Base-by-base conservation (phyloP, 1,284 basidiomycete genomes). In the Laetiporus sulphureus region DNA sequence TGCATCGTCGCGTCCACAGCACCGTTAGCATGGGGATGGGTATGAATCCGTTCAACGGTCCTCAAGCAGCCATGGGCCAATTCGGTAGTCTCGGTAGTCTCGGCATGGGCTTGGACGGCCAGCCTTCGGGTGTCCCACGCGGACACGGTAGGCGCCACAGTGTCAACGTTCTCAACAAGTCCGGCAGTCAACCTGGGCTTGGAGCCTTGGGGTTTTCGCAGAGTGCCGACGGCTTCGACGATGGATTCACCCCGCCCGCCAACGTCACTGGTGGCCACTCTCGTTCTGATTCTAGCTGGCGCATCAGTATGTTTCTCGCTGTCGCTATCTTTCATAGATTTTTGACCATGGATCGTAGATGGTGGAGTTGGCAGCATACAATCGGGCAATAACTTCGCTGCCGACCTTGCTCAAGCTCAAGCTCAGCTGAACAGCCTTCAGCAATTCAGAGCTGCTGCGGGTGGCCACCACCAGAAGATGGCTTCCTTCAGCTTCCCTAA, bases 401-500 rank as follows among this genome's bases (percentile, higher is more conserved):
- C 85, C 16, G 91, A 94, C 60, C 81, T 95, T 22, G 91, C 91
- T 2, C 88, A 92, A 57, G 91, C 91, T n/a, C 92, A 95, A 61
- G 91, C 93, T 8, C 96, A 99, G 62, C 73, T 99, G 4, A 90
- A 93, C 56, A 95, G 94, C 55, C 73, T 99, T 36, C 91, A 96
- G 58, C 93, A 97, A 59, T 99, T 98, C 75, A 87, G 96, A 52
- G 92, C 91, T 25, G 91, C 91, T 2, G 87, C 92, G 11, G 93
- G 91, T 41, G 90, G 91, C 12, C 91, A 96, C 50, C 95, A 98
- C 63, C 83, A 91, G 58, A 95, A 96, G 72, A 93, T 95, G 77
- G 79, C 91, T 11, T 99, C 96, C 1, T 97, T 98, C 70, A 91
- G 90, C 57, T 93, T 96, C 73, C 93, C 92, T 12, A 94, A 95